Percentiles rank a stretch among this genome's conserved stretches.
Conservation (phyloP, 2,329 filamentous ascomycete species). For the Diplocarpon rosae region DNA sequence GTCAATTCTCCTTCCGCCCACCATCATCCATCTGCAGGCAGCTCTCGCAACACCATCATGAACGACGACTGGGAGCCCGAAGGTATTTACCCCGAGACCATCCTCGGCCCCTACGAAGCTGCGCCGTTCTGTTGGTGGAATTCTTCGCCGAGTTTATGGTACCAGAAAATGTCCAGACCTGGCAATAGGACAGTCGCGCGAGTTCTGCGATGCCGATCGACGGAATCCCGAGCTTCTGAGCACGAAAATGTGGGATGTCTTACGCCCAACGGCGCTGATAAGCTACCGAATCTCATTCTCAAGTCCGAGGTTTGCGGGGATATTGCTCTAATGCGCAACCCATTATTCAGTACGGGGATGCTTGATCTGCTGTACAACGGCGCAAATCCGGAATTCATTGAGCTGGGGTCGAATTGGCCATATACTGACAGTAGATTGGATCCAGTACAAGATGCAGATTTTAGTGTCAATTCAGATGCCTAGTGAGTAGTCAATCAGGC, state of each 20-base stretch:
- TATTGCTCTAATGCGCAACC: background rate
- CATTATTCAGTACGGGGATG: background rate
- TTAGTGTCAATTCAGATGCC: slow-evolving; percentile 3
- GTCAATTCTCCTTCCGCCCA: background rate
- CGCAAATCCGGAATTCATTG: background rate
- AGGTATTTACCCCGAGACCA: no score
- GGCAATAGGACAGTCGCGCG: no score
- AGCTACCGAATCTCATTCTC: background rate
- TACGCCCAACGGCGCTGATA: background rate
- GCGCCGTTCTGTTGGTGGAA: no score
- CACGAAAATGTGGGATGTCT: no score
- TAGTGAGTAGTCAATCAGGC: slow-evolving; percentile 2
- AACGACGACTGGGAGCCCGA: no score
- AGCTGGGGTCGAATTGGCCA: slow-evolving; percentile 1
- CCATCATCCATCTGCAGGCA: background rate
- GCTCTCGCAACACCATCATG: background rate
- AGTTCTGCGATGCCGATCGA: no score
- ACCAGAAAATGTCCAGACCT: no score
- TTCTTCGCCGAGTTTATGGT: no score
- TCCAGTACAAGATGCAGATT: slow-evolving; percentile 5
- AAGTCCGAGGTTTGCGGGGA: background rate
- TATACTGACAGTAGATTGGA: slow-evolving; percentile 2
- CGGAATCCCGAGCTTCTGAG: no score
- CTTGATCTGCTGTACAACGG: background rate
- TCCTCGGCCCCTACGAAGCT: no score